A percentile compares a stretch with the other conserved stretches of the same genome.
Conservation (phyloP, 2,329 filamentous ascomycete genomes). For the Rhinocladiella mackenziei region DNA sequence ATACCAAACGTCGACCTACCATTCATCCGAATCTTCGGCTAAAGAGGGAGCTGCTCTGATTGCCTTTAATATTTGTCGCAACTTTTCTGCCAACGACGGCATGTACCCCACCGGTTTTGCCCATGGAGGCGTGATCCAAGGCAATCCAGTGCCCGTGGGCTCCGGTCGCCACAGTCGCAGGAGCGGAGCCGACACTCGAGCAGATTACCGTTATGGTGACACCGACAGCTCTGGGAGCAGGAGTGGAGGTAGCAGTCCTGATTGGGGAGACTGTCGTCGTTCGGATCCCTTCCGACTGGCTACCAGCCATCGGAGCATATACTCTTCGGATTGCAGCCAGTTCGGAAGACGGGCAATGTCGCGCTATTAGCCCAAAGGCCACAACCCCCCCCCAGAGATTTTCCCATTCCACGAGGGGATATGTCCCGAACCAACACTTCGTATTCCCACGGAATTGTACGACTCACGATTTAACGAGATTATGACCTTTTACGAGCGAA, state of each 20-base stretch:
- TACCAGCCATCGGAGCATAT: constrained; percentile 17
- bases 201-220: constrained; percentile 34
- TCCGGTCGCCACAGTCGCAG: constrained; percentile 48
- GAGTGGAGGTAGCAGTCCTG: constrained; percentile 27
- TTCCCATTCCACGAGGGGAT: neutral
- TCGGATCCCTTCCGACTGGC: constrained; percentile 11
- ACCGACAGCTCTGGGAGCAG: constrained; percentile 25
- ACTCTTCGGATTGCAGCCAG: constrained; percentile 12
- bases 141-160: constrained; percentile 61
- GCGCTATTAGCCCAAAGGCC: constrained; percentile 13
- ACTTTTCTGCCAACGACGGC: constrained; percentile 94
- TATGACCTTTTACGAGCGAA: constrained; percentile 8
- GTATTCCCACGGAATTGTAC: constrained; percentile 12
- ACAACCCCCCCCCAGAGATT: neutral
- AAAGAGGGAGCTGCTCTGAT: constrained; percentile 92
- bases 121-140: constrained; percentile 55
- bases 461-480: constrained; percentile 11
- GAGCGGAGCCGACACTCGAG: constrained; percentile 53
- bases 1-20: constrained; percentile 85
- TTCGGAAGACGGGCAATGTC: constrained; percentile 10
- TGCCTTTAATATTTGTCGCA: constrained; percentile 95
- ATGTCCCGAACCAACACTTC: too few relatives aligned
- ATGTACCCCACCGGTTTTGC: constrained; percentile 64
- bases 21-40: constrained; percentile 75
- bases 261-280: constrained; percentile 23